Evolutionary conservation across 116 monocot species (phyloP).

Genomic region (Zostera marina): DNA sequence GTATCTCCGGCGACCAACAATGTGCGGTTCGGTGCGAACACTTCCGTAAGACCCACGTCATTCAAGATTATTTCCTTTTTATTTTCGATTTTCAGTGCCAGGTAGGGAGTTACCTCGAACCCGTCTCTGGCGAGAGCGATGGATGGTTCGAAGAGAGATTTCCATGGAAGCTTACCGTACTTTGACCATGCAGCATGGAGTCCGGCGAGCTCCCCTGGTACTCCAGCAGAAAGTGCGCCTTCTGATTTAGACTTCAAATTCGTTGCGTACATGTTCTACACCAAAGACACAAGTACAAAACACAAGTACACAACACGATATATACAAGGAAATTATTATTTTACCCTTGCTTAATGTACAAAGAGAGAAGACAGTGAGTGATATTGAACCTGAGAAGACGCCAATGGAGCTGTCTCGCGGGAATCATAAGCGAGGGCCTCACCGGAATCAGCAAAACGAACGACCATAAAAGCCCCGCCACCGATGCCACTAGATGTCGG

Average conservation of each 20-base stretch:
- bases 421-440: constrained; percentile 54
- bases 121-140: constrained; percentile 67
- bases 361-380: background rate
- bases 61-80: constrained; percentile 18
- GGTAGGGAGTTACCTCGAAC: constrained; percentile 29
- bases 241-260: constrained; percentile 27
- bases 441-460: constrained; percentile 22
- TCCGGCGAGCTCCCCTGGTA: constrained; percentile 82
- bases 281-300: no score
- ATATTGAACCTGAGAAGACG: constrained; percentile 33
- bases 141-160: constrained; percentile 55
- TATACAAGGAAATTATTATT: no score
- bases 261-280: constrained; percentile 67
- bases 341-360: background rate
- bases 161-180: constrained; percentile 73
- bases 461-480: constrained; percentile 63
- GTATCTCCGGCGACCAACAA: constrained; percentile 30
- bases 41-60: constrained; percentile 54
- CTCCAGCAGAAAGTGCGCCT: constrained; percentile 64
- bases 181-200: constrained; percentile 65
- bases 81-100: constrained; percentile 16
- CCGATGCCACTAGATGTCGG: constrained; percentile 80
- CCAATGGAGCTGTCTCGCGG: constrained; percentile 72
- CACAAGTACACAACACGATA: no score
- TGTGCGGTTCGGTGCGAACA: constrained; percentile 43